Evolutionary conservation across 2,329 filamentous ascomycete species (phyloP).

Genomic region (Plenodomus tracheiphilus): DNA sequence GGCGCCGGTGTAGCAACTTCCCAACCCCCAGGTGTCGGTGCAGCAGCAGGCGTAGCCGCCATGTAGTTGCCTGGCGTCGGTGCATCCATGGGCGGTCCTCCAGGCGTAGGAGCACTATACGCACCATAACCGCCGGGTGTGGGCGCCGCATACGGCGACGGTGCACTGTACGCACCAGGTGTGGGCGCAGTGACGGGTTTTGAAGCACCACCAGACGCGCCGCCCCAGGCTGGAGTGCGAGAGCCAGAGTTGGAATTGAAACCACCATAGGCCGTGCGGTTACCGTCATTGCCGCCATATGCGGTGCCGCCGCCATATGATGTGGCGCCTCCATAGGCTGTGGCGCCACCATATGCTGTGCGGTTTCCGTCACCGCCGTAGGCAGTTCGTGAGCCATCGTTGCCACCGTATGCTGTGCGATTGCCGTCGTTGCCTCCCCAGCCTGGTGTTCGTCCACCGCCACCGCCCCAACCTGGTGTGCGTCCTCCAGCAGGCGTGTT

Average conservation of each 20-base stretch:
- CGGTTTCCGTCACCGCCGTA: conserved; percentile 47
- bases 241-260: conserved; percentile 52
- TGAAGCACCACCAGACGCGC: conserved; percentile 49
- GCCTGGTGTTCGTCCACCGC: conserved; percentile 50
- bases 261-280: conserved; percentile 56
- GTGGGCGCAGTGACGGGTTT: conserved; percentile 39
- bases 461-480: conserved; percentile 50
- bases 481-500: conserved; percentile 47
- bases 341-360: conserved; percentile 58
- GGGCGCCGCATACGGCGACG: conserved; percentile 43
- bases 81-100: conserved; percentile 42
- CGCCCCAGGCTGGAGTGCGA: conserved; percentile 58
- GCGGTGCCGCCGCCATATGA: conserved; percentile 65
- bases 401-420: conserved; percentile 43
- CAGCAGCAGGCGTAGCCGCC: conserved; percentile 47
- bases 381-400: conserved; percentile 41
- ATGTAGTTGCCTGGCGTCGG: conserved; percentile 46
- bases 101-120: conserved; percentile 44
- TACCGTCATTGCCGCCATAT: conserved; percentile 43
- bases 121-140: conserved; percentile 41
- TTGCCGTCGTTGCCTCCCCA: conserved; percentile 51
- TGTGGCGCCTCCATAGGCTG: conserved; percentile 72
- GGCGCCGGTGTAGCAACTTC: conserved; percentile 54
- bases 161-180: conserved; percentile 40
- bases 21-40: conserved; percentile 63